Evolutionary conservation across 2,329 filamentous ascomycete genomes (phyloP), one percentile per base, ranked within the genome.

Genomic region (Chaetothyriales sp.): DNA sequence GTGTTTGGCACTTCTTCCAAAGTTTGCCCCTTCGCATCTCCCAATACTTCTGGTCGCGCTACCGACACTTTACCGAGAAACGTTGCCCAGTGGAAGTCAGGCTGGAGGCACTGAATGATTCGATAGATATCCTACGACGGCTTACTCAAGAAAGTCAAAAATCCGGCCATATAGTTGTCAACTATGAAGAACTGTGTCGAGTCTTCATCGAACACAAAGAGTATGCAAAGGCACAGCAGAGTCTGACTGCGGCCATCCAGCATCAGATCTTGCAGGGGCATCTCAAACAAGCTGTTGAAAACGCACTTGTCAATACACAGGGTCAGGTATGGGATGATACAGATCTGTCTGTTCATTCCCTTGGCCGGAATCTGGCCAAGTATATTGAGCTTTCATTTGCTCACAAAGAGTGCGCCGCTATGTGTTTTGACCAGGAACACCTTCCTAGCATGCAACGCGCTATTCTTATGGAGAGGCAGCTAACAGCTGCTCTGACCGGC

Each of bases 21-120:
- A 28, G 20, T 10, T 18, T 33, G 28, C 20, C 46, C 28, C 45
- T 62, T n/a, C 51, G 56, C 10, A 46, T 74, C 44, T 74, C 72
- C 0, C 73, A 73, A 53, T 55, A 70, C 4, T 72, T 69, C 54
- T 75, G 72, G 72, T 68, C 68, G 46, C 66, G 69, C 8, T 74
- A 73, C 51, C 60, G 71, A 19, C 67, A 70, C 51, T 66, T 68
- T 46, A 70, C 68, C 48, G 66, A 70, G 52, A 52, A 61, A 37
- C 64, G 65, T 1, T 64, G 64, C 52, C 56, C 60, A 2, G 59
- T 63, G 50, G 60, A 60, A 5, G 64, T 68, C 43, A 65, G 71
- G n/a, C 46, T 70, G 5, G 62, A 64, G 4, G 55, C 68, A 33
- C 58, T 73, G 49, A 67, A 68, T 46, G 65, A 68, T 40, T 73